These are phyloP conservation scores for Neoarthrinium moseri DNA, from an alignment of 2,329 filamentous ascomycete genomes.

Conservation along the genomic window DNA sequence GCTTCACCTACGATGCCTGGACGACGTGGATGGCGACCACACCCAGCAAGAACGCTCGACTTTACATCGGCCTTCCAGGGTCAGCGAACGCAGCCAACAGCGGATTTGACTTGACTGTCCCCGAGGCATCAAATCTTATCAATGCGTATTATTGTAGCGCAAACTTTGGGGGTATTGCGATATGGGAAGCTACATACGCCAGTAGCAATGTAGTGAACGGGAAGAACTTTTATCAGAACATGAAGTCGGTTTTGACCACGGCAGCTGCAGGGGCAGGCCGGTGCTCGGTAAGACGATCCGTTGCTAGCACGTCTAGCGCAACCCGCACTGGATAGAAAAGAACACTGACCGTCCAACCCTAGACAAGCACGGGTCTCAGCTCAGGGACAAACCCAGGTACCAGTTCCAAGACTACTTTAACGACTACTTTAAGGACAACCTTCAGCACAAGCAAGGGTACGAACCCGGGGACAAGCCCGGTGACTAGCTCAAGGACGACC, in stretches of 20 bases:
- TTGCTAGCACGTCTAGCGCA: neutral
- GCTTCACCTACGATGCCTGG: conserved; percentile 45
- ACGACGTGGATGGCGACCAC: conserved; percentile 30
- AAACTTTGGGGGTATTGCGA: conserved; percentile 44
- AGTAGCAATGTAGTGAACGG: conserved; percentile 32
- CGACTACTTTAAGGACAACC: too few species aligned
- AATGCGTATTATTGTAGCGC: conserved; percentile 43
- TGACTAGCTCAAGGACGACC: too few species aligned
- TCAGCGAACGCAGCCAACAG: conserved; percentile 24
- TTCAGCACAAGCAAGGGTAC: too few species aligned
- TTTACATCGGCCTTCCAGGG: conserved; percentile 42
- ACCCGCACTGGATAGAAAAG: too few species aligned
- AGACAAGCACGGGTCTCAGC: too few species aligned
- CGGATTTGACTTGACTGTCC: conserved; percentile 32
- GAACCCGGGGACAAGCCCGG: too few species aligned
- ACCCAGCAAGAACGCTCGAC: conserved; percentile 38
- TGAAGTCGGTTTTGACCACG: conserved; percentile 30
- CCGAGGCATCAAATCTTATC: conserved; percentile 34
- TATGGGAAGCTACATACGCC: conserved; percentile 42
- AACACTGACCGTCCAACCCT: too few species aligned
- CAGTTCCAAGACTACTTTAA: too few species aligned
- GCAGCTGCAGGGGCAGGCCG: conserved; percentile 12
- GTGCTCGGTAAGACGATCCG: conserved; percentile 12
- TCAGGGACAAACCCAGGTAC: too few species aligned
- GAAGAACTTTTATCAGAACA: conserved; percentile 36